Conservation (phyloP, 371 early-diverging fungal genomes). For the Circinella minor region DNA sequence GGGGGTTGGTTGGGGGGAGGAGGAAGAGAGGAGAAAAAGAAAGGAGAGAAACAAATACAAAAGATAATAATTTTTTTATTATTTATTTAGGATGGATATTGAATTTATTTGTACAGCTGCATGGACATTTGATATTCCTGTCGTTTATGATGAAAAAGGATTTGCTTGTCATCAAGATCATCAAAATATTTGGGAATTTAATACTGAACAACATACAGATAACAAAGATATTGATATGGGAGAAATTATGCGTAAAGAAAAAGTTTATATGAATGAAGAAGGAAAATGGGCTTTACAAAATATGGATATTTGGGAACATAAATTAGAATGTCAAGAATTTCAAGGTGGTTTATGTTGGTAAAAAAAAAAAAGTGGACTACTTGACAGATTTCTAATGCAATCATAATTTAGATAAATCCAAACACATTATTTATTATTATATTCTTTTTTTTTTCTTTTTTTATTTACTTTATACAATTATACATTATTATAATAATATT, state of each 20-base stretch:
- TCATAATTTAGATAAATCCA: no score
- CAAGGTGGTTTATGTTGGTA: slow-evolving; percentile 41
- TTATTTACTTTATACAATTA: no score
- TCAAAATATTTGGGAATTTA: slow-evolving; percentile 43
- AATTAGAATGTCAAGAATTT: slow-evolving; percentile 43
- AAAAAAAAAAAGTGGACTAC: background rate
- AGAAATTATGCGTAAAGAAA: slow-evolving; percentile 33
- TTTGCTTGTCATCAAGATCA: slow-evolving; percentile 53
- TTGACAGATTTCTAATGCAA: no score
- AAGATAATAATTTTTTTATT: background rate
- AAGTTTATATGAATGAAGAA: slow-evolving; percentile 32
- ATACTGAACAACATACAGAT: slow-evolving; percentile 32
- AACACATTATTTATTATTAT: no score
- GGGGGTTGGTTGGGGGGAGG: background rate
- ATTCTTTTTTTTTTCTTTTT: no score
- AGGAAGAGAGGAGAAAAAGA: background rate
- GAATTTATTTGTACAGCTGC: slow-evolving; percentile 49
- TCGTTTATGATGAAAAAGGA: slow-evolving; percentile 35
- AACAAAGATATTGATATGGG: slow-evolving; percentile 34
- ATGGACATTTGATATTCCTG: slow-evolving; percentile 38
- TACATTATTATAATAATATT: no score
- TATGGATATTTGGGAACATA: slow-evolving; percentile 43
- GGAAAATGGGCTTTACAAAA: slow-evolving; percentile 44
- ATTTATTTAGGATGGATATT: slow-evolving; percentile 41
- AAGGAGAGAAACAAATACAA: background rate